Percentiles rank a stretch among this genome's conserved stretches.
phyloP scores from a whole-genome alignment of 2,329 filamentous ascomycete species.

The Colletotrichum aenigma region DNA sequence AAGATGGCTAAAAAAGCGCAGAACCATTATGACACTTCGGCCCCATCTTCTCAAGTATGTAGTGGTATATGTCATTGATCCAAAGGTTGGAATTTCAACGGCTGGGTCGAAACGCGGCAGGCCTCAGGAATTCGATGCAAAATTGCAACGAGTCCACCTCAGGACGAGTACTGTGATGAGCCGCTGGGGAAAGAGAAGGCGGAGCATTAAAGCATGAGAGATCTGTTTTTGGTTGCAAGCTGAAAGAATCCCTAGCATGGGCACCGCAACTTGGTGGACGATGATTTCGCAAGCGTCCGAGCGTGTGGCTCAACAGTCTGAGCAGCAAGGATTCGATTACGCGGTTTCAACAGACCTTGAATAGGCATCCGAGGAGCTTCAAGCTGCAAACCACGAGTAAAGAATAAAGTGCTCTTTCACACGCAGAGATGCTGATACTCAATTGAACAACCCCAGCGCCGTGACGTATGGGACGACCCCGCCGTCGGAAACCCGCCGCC shows the following conservation, averaged over 20 bases:
- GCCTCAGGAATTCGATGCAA: neutral
- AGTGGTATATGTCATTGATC: neutral
- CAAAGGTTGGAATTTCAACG: neutral
- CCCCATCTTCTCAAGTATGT: no score
- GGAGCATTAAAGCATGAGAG: neutral
- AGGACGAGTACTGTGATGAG: neutral
- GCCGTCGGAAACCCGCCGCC: conserved; percentile 2
- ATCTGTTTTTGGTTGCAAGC: neutral
- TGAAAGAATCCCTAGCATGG: neutral
- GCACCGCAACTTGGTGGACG: neutral
- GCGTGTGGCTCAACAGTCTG: neutral
- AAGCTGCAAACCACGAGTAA: neutral
- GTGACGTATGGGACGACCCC: neutral
- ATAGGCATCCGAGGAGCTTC: neutral
- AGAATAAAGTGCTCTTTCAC: neutral
- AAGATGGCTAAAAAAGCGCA: no score
- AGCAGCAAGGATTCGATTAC: neutral
- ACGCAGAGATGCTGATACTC: neutral
- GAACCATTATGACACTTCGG: no score
- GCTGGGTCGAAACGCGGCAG: no score
- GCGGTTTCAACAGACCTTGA: neutral
- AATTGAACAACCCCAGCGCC: neutral
- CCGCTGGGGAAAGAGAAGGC: neutral
- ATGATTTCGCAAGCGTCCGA: neutral
- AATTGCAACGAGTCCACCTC: neutral